Evolutionary conservation across 108 stramenopile species (phyloP).

Genomic region (Parmales sp.): DNA sequence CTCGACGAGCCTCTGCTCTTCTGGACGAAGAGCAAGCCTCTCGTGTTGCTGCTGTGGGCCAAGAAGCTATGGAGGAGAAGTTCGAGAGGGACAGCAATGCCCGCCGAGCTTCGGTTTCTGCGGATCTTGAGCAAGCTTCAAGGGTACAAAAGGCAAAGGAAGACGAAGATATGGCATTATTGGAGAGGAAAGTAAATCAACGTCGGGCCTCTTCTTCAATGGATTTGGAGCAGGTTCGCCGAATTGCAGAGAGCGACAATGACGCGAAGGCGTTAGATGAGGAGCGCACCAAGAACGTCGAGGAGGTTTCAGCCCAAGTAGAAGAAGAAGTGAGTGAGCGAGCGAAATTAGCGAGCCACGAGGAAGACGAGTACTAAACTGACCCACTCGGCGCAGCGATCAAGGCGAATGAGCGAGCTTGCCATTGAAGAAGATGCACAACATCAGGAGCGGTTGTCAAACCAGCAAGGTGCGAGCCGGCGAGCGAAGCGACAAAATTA

Average conservation of each 20-base stretch:
- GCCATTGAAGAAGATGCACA: background rate
- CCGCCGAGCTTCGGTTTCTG: background rate
- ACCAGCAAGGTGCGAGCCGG: no score
- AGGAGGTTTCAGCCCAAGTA: no score
- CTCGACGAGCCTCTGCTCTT: background rate
- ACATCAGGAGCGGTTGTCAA: background rate
- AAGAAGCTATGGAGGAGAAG: no score
- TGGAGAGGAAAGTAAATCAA: background rate
- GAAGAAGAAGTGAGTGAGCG: no score
- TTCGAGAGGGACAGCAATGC: background rate
- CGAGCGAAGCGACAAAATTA: no score
- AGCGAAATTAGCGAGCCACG: background rate
- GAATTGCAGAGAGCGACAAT: background rate
- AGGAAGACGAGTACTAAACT: background rate
- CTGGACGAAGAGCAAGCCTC: background rate
- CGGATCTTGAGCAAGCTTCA: background rate
- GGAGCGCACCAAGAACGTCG: background rate
- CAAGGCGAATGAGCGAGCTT: background rate
- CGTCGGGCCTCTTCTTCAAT: background rate
- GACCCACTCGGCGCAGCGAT: background rate
- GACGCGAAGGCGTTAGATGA: background rate
- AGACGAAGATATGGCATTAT: background rate
- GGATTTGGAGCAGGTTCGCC: slow-evolving; percentile 1
- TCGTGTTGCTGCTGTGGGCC: no score
- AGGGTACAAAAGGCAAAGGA: background rate